phyloP scores from a whole-genome alignment of 805 yeast species.

The Kluyveromyces starmeri region DNA sequence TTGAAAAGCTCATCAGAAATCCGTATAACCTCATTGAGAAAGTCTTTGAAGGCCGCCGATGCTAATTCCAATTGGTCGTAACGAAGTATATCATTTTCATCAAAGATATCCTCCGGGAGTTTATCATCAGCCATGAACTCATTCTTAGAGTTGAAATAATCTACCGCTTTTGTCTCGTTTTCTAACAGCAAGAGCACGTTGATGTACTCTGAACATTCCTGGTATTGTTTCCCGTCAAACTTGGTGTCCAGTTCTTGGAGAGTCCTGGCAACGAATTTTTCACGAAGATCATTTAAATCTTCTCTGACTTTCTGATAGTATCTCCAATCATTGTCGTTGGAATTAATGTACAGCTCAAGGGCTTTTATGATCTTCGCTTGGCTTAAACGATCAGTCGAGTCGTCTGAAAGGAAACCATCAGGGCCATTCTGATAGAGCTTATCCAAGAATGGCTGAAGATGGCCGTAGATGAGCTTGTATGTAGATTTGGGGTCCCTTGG shows the following conservation, averaged over 20 bases:
- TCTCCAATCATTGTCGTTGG: constrained; percentile 14
- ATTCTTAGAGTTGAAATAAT: constrained; percentile 33
- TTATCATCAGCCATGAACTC: constrained; percentile 24
- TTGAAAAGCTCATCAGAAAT: constrained; percentile 33
- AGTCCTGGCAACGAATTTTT: constrained; percentile 64
- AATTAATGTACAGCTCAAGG: constrained; percentile 15
- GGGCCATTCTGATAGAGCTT: constrained; percentile 18
- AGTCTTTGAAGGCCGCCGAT: constrained; percentile 21
- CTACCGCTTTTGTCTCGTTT: constrained; percentile 32
- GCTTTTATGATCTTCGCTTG: constrained; percentile 21
- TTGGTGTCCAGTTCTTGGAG: constrained; percentile 58
- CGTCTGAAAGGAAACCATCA: constrained; percentile 18
- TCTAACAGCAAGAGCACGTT: constrained; percentile 29
- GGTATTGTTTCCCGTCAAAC: constrained; percentile 39
- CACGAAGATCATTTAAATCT: constrained; percentile 29
- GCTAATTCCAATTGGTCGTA: constrained; percentile 17
- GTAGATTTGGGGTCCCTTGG: constrained; percentile 9
- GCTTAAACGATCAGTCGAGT: constrained; percentile 19
- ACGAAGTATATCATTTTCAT: constrained; percentile 15
- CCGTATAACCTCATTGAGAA: constrained; percentile 30
- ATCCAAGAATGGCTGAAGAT: constrained; percentile 16
- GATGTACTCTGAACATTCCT: constrained; percentile 27
- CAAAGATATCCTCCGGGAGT: constrained; percentile 23
- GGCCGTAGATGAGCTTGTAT: constrained; percentile 13
- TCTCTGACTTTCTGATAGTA: constrained; percentile 14